Evolutionary conservation across 768 basidiomycete species (phyloP).

Genomic region (Podaxis carcinomalis): DNA sequence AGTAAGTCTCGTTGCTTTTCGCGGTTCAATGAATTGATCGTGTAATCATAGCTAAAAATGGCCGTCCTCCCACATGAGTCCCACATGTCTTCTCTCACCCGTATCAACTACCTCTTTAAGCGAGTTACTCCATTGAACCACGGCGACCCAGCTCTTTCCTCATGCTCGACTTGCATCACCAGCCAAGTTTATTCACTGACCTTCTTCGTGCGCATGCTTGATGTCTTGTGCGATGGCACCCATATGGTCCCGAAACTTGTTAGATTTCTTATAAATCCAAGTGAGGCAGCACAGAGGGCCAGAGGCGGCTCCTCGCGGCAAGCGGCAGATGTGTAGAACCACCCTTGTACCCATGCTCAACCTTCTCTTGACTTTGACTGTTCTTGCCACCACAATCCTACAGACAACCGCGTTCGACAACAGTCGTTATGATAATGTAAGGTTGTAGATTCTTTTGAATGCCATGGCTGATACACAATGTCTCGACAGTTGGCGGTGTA

Average conservation of each 20-base stretch:
- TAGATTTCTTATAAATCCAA: not conserved
- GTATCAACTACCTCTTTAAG: not conserved
- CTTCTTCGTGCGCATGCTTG: constrained; percentile 5
- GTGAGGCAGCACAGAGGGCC: not conserved
- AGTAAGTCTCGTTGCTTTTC: not conserved
- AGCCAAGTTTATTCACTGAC: not conserved
- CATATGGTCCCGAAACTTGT: not conserved
- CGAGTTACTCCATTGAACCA: constrained; percentile 7
- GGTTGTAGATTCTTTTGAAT: constrained; percentile 14
- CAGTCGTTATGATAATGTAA: constrained; percentile 59
- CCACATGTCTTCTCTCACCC: not conserved
- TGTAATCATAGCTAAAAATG: constrained; percentile 2
- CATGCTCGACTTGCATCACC: not conserved
- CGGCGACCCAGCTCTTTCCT: not conserved
- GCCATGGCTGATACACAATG: not conserved
- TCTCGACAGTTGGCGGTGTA: constrained; percentile 50
- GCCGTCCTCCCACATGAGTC: not conserved
- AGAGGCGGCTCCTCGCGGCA: not conserved
- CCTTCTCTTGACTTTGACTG: not conserved
- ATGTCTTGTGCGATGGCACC: not conserved
- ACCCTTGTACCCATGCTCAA: not conserved
- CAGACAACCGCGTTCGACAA: constrained; percentile 44
- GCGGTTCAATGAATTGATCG: not conserved
- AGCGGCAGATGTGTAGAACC: too few relatives aligned
- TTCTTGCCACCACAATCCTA: not conserved